Conservation (phyloP, 345 rosid genomes). For the Lumnitzera littorea region DNA sequence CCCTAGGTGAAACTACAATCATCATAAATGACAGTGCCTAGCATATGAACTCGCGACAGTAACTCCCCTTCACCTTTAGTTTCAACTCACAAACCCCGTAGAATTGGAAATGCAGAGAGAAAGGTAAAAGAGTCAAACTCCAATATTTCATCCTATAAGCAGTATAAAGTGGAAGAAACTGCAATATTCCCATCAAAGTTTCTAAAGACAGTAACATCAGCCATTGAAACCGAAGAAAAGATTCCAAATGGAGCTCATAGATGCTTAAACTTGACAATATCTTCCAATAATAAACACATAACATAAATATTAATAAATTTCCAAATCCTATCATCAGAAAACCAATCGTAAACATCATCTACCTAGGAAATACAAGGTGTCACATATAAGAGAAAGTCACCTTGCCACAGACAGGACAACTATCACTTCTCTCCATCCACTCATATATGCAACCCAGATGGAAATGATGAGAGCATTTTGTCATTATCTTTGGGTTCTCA, state of each 20-base stretch:
- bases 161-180: neutral
- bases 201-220: no score
- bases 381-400: slow-evolving; percentile 24
- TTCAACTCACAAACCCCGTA: no score
- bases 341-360: no score
- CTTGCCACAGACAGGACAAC: slow-evolving; percentile 98
- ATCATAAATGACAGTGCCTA: neutral
- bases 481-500: slow-evolving; percentile 89
- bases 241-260: neutral
- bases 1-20: neutral
- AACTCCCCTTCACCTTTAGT: no score
- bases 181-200: neutral
- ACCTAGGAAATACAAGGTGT: neutral
- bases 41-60: neutral
- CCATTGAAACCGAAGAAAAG: neutral
- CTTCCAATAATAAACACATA: no score
- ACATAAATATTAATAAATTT: no score
- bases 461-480: slow-evolving; percentile 91
- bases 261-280: neutral
- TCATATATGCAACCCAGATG: slow-evolving; percentile 98
- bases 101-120: neutral
- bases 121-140: neutral
- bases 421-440: slow-evolving; percentile 99
- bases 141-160: neutral
- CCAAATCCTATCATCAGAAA: no score